Conservation (phyloP, 2,329 filamentous ascomycete species). For the Cladosporium sp. region DNA sequence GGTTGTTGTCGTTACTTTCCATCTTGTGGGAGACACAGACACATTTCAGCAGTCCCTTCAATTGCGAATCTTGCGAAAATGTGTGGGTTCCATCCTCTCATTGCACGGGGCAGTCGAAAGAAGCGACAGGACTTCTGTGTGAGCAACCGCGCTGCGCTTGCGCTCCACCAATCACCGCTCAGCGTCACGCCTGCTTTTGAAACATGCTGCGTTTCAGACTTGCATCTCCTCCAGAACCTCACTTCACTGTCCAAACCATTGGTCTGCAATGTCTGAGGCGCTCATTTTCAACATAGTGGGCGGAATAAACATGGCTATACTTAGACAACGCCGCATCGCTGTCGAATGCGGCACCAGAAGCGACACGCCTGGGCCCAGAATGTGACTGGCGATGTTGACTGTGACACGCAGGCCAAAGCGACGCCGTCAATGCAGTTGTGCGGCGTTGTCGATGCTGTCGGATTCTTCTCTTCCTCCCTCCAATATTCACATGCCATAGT, state of each 20-base stretch:
- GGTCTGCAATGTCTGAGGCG: neutral
- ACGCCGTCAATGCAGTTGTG: slow-evolving; percentile 2
- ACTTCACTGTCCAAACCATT: neutral
- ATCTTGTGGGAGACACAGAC: neutral
- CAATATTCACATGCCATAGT: no score
- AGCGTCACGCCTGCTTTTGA: neutral
- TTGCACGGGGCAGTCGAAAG: neutral
- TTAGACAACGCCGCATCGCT: neutral
- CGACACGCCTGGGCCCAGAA: neutral
- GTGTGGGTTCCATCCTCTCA: neutral
- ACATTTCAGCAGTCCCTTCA: neutral
- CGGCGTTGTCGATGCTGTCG: no score
- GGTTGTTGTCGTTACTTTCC: neutral
- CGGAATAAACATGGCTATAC: neutral
- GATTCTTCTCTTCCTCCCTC: neutral
- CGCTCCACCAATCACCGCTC: slow-evolving; percentile 4
- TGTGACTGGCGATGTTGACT: neutral
- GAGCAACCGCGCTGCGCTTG: neutral
- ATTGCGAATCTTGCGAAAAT: neutral
- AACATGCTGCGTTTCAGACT: neutral
- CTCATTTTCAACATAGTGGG: neutral
- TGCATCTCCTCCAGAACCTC: slow-evolving; percentile 1
- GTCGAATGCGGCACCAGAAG: neutral
- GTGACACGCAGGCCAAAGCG: neutral
- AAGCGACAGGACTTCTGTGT: neutral